These are phyloP conservation scores for Harringtonia aguacate DNA, from an alignment of 2,329 filamentous ascomycete species.

Conservation along the genomic window DNA sequence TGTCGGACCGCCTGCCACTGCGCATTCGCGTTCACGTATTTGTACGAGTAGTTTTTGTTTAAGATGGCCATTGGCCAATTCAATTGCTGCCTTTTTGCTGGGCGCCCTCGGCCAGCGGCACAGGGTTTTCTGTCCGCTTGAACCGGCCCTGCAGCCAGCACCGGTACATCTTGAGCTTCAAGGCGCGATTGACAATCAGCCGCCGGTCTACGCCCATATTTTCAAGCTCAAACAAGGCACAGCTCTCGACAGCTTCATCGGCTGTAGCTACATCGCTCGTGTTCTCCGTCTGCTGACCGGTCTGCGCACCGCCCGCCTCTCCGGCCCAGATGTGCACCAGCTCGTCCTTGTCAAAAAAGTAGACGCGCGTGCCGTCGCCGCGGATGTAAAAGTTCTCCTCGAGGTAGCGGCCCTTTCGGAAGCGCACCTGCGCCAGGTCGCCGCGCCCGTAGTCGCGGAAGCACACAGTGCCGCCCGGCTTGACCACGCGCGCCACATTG, in stretches of 20 bases:
- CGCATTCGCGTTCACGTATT: no score
- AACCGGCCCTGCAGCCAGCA: conserved; percentile 91
- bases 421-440: conserved; percentile 90
- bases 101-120: no score
- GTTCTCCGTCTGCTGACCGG: not conserved
- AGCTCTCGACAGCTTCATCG: not conserved
- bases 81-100: no score
- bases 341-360: conserved; percentile 90
- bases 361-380: conserved; percentile 90
- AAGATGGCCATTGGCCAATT: no score
- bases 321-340: conserved; percentile 65
- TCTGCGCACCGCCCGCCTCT: conserved; percentile 11
- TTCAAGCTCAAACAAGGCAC: conserved; percentile 60
- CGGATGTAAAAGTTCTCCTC: conserved; percentile 96
- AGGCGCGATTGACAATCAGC: conserved; percentile 82
- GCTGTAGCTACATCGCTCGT: not conserved
- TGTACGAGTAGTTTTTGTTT: no score
- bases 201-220: conserved; percentile 78
- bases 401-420: conserved; percentile 89
- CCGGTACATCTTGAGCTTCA: conserved; percentile 93
- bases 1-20: no score
- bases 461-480: conserved; percentile 84
- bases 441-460: conserved; percentile 96
- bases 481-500: conserved; percentile 75
- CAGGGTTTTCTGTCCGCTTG: conserved; percentile 56